Evolutionary conservation across 345 rosid genomes (phyloP), one percentile per base, ranked within the genome.

Genomic region (Lepidium sativum): DNA sequence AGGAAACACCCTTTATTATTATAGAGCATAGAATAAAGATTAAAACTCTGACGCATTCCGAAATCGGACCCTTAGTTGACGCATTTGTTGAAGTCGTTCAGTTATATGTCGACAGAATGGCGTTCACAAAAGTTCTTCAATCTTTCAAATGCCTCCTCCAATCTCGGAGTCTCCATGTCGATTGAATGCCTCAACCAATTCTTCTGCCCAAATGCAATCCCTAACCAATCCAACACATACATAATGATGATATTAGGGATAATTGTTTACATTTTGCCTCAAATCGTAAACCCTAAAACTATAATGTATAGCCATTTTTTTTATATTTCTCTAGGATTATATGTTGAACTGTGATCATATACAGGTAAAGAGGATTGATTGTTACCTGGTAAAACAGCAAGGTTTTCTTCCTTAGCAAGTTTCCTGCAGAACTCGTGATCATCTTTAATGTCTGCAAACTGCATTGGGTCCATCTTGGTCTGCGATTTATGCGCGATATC

Each of bases 121-220:
- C 68, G 49, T 12, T 25, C 68, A 62, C 74, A 70, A 12, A 70
- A 70, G 7, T 34, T 44, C 63, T 62, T 70, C 40, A 70, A 37
- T 44, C 68, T 60, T 25, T 25, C 50, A 70, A 70, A 70, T 2
- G 74, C 74, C 31, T 70, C 68, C 16, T 70, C 68, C 32, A 70
- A 13, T 1, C 11, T 17, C 0, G 40, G 38, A 45, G 68, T 62
- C 33, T 70, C 74, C 74, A 70, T 70, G 25, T 70, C 68, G 5
- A 70, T 62, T 2, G 74, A 62, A 35, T 70, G 74, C 55, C 74
- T 70, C 17, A 62, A 9, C 68, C 74, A 70, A 9, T 44, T 37
- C 39, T 18, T 54, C 31, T 62, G 68, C 13, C 96, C 88, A 25
- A 83, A 77, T 38, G 80, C 78, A 16, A 59, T n/a, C 43, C 91